These are phyloP conservation scores for Lobosporangium transversale DNA, from an alignment of 192 early-diverging fungal species.

Conservation along the genomic window DNA sequence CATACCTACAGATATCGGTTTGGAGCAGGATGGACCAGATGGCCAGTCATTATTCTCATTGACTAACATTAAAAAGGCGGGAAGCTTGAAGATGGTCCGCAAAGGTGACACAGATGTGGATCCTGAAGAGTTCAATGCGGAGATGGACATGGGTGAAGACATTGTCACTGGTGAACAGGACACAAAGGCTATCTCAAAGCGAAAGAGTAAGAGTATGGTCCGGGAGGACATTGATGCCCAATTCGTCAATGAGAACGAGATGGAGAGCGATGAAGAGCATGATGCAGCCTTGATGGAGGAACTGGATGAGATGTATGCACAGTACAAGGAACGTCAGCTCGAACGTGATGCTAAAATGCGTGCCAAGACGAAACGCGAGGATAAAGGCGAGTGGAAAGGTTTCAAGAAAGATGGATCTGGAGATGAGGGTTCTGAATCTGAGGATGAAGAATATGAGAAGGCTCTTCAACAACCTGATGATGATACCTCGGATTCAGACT, in stretches of 20 bases:
- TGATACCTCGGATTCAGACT: conserved; percentile 42
- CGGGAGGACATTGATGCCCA: conserved; percentile 49
- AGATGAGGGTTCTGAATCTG: conserved; percentile 53
- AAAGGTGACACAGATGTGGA: conserved; percentile 64
- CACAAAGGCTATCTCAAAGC: conserved; percentile 60
- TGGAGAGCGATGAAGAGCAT: conserved; percentile 39
- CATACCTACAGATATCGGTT: conserved; percentile 76
- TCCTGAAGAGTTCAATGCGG: conserved; percentile 50
- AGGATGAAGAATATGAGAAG: conserved; percentile 21
- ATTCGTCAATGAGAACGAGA: conserved; percentile 30
- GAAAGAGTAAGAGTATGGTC: conserved; percentile 59
- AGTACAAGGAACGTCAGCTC: conserved; percentile 75
- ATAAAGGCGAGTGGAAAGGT: conserved; percentile 75
- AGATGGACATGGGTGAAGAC: conserved; percentile 55
- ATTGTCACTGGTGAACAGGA: conserved; percentile 56
- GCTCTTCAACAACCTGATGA: conserved; percentile 13
- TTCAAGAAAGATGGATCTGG: conserved; percentile 62
- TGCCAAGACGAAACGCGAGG: conserved; percentile 75
- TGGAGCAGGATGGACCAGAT: conserved; percentile 67
- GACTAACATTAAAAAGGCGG: conserved; percentile 59
- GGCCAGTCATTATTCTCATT: conserved; percentile 70
- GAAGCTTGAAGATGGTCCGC: conserved; percentile 60
- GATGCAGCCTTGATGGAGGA: conserved; percentile 72
- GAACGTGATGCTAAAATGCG: conserved; percentile 80
- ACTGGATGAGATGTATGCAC: conserved; percentile 73